Evolutionary conservation across 2,329 filamentous ascomycete genomes (phyloP).

Genomic region (Pseudopithomyces maydicus): DNA sequence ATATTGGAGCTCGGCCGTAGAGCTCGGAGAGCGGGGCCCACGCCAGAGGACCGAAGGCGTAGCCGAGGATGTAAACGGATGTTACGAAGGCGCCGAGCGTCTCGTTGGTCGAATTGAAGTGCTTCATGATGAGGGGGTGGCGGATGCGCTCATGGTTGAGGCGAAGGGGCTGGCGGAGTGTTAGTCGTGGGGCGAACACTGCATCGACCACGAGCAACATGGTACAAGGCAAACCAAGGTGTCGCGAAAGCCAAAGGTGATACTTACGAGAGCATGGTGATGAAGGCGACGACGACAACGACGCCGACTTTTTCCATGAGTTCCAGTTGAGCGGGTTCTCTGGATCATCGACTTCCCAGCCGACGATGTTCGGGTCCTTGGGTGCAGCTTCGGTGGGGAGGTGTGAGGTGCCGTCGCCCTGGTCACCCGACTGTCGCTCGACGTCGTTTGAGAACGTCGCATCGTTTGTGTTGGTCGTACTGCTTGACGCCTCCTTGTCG

Average conservation of each 20-base stretch:
- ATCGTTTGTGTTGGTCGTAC: neutral
- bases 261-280: constrained; percentile 14
- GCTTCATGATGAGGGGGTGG: constrained; percentile 7
- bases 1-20: constrained; percentile 25
- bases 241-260: neutral
- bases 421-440: neutral
- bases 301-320: constrained; percentile 1
- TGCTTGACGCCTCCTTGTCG: neutral
- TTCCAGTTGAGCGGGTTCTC: constrained; percentile 18
- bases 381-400: neutral
- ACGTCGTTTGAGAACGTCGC: neutral
- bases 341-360: constrained; percentile 55
- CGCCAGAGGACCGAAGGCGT: constrained; percentile 23
- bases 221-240: neutral
- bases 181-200: neutral
- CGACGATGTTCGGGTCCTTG: constrained; percentile 55
- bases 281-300: constrained; percentile 8
- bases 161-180: constrained; percentile 1
- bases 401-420: neutral
- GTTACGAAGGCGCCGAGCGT: constrained; percentile 9
- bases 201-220: neutral
- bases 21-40: constrained; percentile 30
- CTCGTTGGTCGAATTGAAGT: constrained; percentile 12
- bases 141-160: constrained; percentile 10
- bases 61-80: constrained; percentile 29